Base-by-base conservation (phyloP, 768 basidiomycete genomes). In the Boletus vermiculosoides region DNA sequence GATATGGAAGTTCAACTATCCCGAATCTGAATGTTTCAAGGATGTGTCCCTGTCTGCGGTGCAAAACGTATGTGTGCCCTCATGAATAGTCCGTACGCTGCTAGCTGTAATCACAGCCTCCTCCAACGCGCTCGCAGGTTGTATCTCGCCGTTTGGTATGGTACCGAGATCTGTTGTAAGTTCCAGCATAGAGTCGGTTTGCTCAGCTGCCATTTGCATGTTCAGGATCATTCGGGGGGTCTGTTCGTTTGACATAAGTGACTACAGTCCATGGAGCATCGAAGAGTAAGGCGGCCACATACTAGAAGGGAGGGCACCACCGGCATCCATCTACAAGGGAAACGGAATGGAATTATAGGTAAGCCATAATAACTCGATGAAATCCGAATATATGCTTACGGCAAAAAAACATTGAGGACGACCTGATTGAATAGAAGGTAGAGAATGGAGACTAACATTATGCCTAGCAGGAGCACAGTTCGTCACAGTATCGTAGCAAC, bases 211-310 rank as follows among this genome's bases (percentile, higher is more conserved):
- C 53, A 48, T 58, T 33, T 55, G 65, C 33, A 65, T 54, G 41
- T 66, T 67, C 28, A 66, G 11, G 37, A 67, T 65, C 1, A 66
- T 54, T 30, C 59, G 65, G n/a, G 66, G 37, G 9, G 65, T 58
- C 65, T 66, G 47, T 46, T 22, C 20, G 11, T 54, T 39, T 7
- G 34, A 44, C 22, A 23, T 13, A 3, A 53, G 30, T 54, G 25
- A 39, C 18, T 18, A 15, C 23, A 15, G 1, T 2, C 22, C 10
- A 11, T 5, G 2, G 10, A 16, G 2, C 37, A 18, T 44, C 13
- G 2, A 40, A 30, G 13, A 8, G 15, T 7, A 55, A 37, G 3
- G 18, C 0, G 16, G 8, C 1, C n/a, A 55, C 65, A 16, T 42
- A 66, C 65, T 3, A 67, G 36, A 31, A 66, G 2, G 10, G 65